These are phyloP conservation scores for Mycena floridula DNA, from an alignment of 768 basidiomycete genomes.

Conservation along the genomic window DNA sequence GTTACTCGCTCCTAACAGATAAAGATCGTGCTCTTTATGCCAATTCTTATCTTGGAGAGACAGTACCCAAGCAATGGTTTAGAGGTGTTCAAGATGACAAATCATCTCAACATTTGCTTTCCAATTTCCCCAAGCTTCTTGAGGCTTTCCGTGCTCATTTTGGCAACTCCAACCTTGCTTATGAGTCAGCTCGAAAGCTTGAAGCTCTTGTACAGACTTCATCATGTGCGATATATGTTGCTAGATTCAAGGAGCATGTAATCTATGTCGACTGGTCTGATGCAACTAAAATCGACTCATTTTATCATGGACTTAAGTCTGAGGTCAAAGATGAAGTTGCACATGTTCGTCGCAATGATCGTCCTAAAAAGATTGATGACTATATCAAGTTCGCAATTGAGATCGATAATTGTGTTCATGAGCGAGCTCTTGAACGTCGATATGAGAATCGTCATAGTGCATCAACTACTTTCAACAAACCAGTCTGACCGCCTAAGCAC, in stretches of 20 bases:
- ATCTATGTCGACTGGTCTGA: conserved; percentile 23
- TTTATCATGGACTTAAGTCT: conserved; percentile 23
- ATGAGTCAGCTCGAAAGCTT: conserved; percentile 19
- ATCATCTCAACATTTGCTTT: conserved; percentile 12
- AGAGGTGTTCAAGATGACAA: conserved; percentile 16
- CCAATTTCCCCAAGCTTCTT: conserved; percentile 19
- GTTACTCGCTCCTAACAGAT: conserved; percentile 14
- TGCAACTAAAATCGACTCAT: conserved; percentile 25
- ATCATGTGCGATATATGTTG: conserved; percentile 20
- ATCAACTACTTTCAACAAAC: not conserved
- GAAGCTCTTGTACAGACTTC: conserved; percentile 24
- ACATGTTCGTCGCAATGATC: conserved; percentile 11
- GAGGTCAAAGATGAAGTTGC: conserved; percentile 15
- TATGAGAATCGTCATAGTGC: not conserved
- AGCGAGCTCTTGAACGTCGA: not conserved
- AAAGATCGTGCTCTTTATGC: conserved; percentile 21
- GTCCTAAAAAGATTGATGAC: conserved; percentile 11
- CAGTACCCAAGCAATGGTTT: conserved; percentile 25
- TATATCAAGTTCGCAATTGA: conserved; percentile 15
- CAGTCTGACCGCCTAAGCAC: not conserved
- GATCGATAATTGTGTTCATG: not conserved
- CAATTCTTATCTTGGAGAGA: conserved; percentile 21
- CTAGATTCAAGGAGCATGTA: conserved; percentile 19
- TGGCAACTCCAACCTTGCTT: conserved; percentile 18
- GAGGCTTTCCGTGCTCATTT: conserved; percentile 22